Evolutionary conservation across 2,329 filamentous ascomycete genomes (phyloP).

Genomic region (Colletotrichum limetticola): DNA sequence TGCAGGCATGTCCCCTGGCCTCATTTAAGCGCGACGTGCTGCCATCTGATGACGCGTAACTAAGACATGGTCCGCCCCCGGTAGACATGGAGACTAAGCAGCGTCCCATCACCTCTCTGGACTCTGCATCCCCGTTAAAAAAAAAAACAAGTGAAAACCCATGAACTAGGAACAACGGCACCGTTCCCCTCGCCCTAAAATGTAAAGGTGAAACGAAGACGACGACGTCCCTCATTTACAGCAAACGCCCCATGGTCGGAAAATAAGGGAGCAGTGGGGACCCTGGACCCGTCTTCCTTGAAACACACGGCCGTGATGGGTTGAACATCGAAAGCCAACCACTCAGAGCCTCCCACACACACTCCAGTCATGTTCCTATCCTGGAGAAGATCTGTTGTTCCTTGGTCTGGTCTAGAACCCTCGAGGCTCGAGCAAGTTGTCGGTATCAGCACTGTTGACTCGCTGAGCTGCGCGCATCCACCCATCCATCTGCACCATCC

Average conservation of each 20-base stretch:
- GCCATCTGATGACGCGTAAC: conserved; percentile 27
- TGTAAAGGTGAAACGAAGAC: conserved; percentile 25
- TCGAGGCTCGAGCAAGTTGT: neutral
- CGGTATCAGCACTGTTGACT: neutral
- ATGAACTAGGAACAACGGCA: neutral
- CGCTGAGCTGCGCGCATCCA: neutral
- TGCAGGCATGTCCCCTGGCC: conserved; percentile 27
- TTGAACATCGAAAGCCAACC: neutral
- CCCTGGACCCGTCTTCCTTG: conserved; percentile 7
- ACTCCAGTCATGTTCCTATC: neutral
- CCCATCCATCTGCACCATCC: neutral
- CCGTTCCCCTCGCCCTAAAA: neutral
- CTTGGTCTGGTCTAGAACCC: conserved; percentile 17
- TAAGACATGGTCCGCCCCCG: conserved; percentile 11
- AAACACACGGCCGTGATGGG: conserved; percentile 18
- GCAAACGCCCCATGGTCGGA: conserved; percentile 20
- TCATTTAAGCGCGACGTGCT: conserved; percentile 28
- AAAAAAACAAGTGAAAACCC: neutral
- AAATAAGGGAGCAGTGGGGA: conserved; percentile 29
- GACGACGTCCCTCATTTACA: conserved; percentile 19
- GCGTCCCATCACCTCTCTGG: neutral
- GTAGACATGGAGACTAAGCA: neutral
- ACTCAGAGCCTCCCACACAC: conserved; percentile 1
- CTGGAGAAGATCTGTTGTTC: conserved; percentile 16
- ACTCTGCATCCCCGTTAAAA: neutral